Evolutionary conservation across 768 basidiomycete genomes (phyloP), one percentile per base, ranked within the genome.

Genomic region (Pleurotus salmoneostramineus): DNA sequence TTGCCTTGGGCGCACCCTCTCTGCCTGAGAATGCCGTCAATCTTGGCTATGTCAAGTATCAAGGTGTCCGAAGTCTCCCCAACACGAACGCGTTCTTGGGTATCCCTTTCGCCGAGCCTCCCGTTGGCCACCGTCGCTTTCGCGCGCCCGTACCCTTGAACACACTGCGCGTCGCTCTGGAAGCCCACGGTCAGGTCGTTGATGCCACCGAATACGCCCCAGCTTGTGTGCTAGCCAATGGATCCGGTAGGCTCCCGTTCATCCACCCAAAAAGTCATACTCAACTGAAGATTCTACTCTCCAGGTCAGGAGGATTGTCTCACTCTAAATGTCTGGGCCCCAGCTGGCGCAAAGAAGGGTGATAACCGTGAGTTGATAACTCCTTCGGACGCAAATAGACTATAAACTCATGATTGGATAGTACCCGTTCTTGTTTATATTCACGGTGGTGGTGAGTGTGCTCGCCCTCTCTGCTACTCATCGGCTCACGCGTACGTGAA

Each of bases 261-360:
- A 27, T 27, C 1, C 3, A 27, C 21, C 21, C 21, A 27, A 27
- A 3, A 27, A 27, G 21, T 3, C 2, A 27, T 27, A 27, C 21
- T 3, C 3, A 3, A 3, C 21, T 27, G 3, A 27, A 27, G 3
- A 27, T 3, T 3, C 21, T 27, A 27, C 21, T 27, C 3, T 1
- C 21, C 21, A 27, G 21, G 21, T 27, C 21, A 27, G 3, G 85
- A 88, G 68, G 85, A 87, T 60, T 88, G 84, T 61, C 68, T 88
- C 32, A 86, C 86, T 49, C 70, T 87, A 17, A 85, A 88, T 65
- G 74, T 88, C 11, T 87, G 87, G 57, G 69, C 82, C 8, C 85
- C 86, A 1, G 69, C 72, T 5, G 74, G 76, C 5, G 77, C 78
- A 2, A 79, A 75, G 36, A 62, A 66, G 27, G 73, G 77, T 1